These are phyloP conservation scores for Neurospora intermedia DNA, from an alignment of 495 filamentous ascomycete genomes.

Conservation along the genomic window DNA sequence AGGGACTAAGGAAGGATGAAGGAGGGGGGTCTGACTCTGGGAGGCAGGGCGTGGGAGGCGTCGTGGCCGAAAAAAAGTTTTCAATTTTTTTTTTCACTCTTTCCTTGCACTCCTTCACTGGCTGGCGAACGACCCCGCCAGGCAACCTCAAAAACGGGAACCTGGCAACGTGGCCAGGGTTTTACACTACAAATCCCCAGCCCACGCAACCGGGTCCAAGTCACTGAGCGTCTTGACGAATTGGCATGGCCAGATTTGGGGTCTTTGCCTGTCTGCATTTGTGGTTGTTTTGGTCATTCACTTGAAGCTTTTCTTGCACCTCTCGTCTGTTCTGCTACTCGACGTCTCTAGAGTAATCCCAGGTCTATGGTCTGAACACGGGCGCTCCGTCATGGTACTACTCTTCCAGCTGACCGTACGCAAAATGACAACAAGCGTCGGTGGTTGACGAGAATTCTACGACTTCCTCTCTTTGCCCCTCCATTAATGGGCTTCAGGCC, in stretches of 20 bases:
- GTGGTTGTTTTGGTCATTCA: neutral
- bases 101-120: conserved; percentile 1
- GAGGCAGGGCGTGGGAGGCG: conserved; percentile 3
- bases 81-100: conserved; percentile 8
- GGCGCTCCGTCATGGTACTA: neutral
- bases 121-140: neutral
- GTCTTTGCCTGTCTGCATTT: neutral
- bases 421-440: neutral
- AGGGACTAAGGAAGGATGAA: neutral
- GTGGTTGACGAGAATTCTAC: neutral
- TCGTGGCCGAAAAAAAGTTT: conserved; percentile 19
- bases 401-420: neutral
- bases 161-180: neutral
- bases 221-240: neutral
- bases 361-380: neutral
- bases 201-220: neutral
- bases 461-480: conserved; percentile 8
- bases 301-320: neutral
- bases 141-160: neutral
- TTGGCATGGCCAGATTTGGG: neutral
- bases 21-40: neutral
- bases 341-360: conserved; percentile 5
- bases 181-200: conserved; percentile 1
- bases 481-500: conserved; percentile 13
- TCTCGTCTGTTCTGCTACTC: neutral